These are phyloP conservation scores for Hysterium pulicare DNA, from an alignment of 2,329 filamentous ascomycete genomes.

Conservation along the genomic window DNA sequence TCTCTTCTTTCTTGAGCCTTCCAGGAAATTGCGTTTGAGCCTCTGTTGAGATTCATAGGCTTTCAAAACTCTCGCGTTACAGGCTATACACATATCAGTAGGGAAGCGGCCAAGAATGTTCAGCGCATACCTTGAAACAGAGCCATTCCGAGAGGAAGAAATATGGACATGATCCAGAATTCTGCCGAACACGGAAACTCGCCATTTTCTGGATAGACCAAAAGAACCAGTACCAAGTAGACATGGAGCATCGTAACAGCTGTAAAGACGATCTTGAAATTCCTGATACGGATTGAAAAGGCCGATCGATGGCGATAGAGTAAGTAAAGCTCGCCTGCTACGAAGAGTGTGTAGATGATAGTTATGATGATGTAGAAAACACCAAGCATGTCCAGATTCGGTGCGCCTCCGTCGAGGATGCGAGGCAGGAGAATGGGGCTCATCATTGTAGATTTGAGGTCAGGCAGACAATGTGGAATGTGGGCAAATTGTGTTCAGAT, in stretches of 20 bases:
- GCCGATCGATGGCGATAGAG: slow-evolving; percentile 26
- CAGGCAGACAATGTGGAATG: slow-evolving; percentile 6
- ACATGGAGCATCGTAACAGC: slow-evolving; percentile 35
- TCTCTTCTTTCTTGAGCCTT: slow-evolving; percentile 32
- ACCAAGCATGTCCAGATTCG: slow-evolving; percentile 31
- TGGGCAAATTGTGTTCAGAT: slow-evolving; percentile 12
- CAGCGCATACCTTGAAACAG: slow-evolving; percentile 32
- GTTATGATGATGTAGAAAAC: slow-evolving; percentile 30
- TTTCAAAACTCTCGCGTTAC: slow-evolving; percentile 35
- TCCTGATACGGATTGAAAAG: slow-evolving; percentile 33
- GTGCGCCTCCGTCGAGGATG: slow-evolving; percentile 25
- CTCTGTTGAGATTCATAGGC: slow-evolving; percentile 34
- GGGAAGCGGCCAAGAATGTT: neutral
- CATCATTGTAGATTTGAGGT: slow-evolving; percentile 29
- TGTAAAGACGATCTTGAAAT: slow-evolving; percentile 30
- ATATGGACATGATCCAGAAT: slow-evolving; percentile 39
- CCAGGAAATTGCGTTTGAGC: slow-evolving; percentile 32
- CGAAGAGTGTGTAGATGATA: slow-evolving; percentile 31
- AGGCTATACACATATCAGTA: slow-evolving; percentile 16
- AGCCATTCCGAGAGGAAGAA: slow-evolving; percentile 37
- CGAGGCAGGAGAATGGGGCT: slow-evolving; percentile 21
- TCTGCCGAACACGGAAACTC: slow-evolving; percentile 34
- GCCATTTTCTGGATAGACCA: slow-evolving; percentile 37
- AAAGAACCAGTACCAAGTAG: slow-evolving; percentile 33
- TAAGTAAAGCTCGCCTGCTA: slow-evolving; percentile 27